These are phyloP conservation scores for Angomonas deanei DNA, from an alignment of 208 protist genomes.

Conservation along the genomic window DNA sequence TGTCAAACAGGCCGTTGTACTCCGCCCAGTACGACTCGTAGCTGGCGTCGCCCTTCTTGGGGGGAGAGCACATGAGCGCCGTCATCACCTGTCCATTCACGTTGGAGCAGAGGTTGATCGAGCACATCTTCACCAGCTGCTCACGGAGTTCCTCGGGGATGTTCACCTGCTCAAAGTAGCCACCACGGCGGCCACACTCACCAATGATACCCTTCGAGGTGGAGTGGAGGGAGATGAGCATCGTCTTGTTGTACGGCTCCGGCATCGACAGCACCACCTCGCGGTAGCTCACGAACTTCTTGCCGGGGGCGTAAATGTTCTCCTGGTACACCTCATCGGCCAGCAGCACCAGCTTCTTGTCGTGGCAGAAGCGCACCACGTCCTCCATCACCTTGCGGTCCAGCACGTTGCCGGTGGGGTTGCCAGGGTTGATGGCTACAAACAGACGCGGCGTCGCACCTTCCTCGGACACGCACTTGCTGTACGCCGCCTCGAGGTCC, in stretches of 20 bases:
- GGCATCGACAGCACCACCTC: conserved; percentile 57
- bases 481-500: conserved; percentile 46
- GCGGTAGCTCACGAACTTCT: conserved; percentile 92
- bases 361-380: conserved; percentile 64
- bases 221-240: conserved; percentile 94
- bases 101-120: conserved; percentile 97
- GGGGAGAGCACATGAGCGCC: conserved; percentile 95
- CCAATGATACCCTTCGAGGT: conserved; percentile 98
- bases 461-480: conserved; percentile 42
- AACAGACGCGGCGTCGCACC: conserved; percentile 90
- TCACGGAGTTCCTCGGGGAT: conserved; percentile 48
- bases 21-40: conserved; percentile 86
- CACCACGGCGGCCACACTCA: conserved; percentile 97
- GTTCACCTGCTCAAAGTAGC: conserved; percentile 95
- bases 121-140: conserved; percentile 95
- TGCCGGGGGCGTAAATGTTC: conserved; percentile 93
- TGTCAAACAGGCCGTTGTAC: conserved; percentile 71
- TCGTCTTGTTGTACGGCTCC: conserved; percentile 56
- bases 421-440: conserved; percentile 99
- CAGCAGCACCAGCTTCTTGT: conserved; percentile 88
- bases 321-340: conserved; percentile 99
- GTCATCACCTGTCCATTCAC: conserved; percentile 93
- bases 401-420: conserved; percentile 96
- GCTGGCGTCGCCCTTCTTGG: conserved; percentile 85
- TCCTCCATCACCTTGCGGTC: conserved; percentile 70